Evolutionary conservation across 345 rosid genomes (phyloP).

Genomic region (Barbarea vulgaris): DNA sequence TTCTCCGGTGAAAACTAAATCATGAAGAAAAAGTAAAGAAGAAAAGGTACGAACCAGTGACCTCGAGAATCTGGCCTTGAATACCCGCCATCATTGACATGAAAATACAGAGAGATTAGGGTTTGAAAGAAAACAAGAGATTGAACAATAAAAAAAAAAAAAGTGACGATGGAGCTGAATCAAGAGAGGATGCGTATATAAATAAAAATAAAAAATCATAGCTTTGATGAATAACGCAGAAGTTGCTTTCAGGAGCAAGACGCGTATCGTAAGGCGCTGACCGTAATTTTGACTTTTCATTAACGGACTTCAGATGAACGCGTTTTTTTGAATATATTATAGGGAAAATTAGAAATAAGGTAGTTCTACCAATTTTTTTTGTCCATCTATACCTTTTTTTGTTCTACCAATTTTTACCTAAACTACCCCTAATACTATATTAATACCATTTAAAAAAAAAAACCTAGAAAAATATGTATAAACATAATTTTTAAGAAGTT

Average conservation of each 20-base stretch:
- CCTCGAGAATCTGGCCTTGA: conserved; percentile 79
- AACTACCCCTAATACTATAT: too few species aligned
- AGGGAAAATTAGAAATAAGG: too few species aligned
- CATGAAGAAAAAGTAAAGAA: not conserved
- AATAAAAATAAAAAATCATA: not conserved
- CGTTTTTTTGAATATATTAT: not conserved
- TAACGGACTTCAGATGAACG: not conserved
- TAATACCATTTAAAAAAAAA: too few species aligned
- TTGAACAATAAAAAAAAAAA: not conserved
- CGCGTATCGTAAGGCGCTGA: conserved; percentile 22
- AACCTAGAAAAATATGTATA: too few species aligned
- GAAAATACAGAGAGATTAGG: conserved; percentile 10
- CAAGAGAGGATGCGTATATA: not conserved
- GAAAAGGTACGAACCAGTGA: conserved; percentile 55
- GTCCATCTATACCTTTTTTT: too few species aligned
- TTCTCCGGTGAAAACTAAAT: not conserved
- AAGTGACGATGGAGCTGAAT: conserved; percentile 17
- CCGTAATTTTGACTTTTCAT: conserved; percentile 7
- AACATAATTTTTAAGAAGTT: too few species aligned
- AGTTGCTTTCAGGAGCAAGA: conserved; percentile 15
- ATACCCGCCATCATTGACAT: conserved; percentile 49
- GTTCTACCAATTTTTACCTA: too few species aligned
- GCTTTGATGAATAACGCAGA: not conserved
- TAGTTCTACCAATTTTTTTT: too few species aligned
- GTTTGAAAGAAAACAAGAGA: not conserved